Conservation (phyloP, 257 asterid species). For the Ocimum tenuiflorum region DNA sequence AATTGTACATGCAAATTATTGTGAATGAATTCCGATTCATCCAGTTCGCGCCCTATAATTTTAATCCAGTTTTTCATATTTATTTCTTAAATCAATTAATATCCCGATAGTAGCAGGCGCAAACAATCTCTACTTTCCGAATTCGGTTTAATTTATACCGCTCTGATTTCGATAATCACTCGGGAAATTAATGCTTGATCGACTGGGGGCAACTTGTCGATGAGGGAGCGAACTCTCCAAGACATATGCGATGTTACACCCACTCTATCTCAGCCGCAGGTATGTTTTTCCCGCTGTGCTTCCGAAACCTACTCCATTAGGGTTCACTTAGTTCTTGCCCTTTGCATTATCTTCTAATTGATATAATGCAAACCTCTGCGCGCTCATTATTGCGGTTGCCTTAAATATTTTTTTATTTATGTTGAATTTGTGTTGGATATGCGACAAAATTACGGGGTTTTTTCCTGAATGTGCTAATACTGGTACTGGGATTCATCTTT, state of each 20-base stretch:
- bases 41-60: constrained; percentile 22
- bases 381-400: neutral
- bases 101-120: constrained; percentile 5
- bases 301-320: constrained; percentile 20
- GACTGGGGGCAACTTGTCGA: constrained; percentile 33
- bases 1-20: neutral
- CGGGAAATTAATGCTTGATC: constrained; percentile 39
- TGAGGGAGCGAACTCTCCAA: constrained; percentile 44
- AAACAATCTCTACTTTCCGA: constrained; percentile 23
- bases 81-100: constrained; percentile 16
- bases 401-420: neutral
- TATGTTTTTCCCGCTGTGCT: constrained; percentile 22
- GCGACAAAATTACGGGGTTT: constrained; percentile 17
- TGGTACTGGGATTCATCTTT: neutral
- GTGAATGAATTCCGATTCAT: constrained; percentile 22
- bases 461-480: neutral
- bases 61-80: constrained; percentile 21
- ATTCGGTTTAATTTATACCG: constrained; percentile 10
- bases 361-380: neutral
- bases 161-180: constrained; percentile 9
- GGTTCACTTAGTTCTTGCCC: constrained; percentile 26
- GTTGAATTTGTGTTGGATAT: neutral
- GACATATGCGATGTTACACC: constrained; percentile 50
- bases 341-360: neutral
- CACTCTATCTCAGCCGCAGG: constrained; percentile 47